phyloP scores from a whole-genome alignment of 805 yeast species.

The Teunomyces panamensis region DNA sequence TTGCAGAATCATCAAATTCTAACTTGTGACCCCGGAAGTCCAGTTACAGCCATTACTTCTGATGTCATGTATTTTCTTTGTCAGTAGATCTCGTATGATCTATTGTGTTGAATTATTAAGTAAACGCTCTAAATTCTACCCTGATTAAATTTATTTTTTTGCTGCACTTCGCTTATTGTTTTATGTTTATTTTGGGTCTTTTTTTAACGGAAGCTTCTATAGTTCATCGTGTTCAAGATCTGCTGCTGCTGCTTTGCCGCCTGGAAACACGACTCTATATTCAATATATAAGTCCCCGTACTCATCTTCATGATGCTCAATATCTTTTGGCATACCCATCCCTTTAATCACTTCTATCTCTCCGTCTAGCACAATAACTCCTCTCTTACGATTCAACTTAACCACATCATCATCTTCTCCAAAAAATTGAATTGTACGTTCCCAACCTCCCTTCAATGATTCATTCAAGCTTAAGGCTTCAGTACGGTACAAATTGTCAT shows the following conservation, averaged over 20 bases:
- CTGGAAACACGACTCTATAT: conserved; percentile 44
- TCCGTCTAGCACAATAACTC: conserved; percentile 57
- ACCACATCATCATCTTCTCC: conserved; percentile 48
- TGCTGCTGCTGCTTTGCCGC: conserved; percentile 5
- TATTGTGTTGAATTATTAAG: too few relatives aligned
- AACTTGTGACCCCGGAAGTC: too few relatives aligned
- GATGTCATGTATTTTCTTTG: too few relatives aligned
- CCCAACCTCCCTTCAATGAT: conserved; percentile 81
- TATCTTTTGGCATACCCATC: conserved; percentile 79
- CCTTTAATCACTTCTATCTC: conserved; percentile 69
- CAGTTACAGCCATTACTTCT: too few relatives aligned
- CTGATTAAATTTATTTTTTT: not conserved
- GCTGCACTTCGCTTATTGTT: not conserved
- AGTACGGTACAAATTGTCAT: conserved; percentile 69
- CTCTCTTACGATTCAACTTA: conserved; percentile 47
- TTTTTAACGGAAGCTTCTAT: conserved; percentile 5
- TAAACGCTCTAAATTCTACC: not conserved
- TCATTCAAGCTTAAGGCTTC: conserved; percentile 74
- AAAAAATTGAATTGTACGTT: conserved; percentile 59
- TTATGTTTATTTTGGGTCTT: not conserved
- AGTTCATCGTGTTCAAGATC: conserved; percentile 22
- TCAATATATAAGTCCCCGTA: conserved; percentile 25
- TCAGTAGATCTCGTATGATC: too few relatives aligned
- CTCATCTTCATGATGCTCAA: conserved; percentile 33
- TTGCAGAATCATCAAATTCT: too few relatives aligned